These are phyloP conservation scores for Diaporthe destruens DNA, from an alignment of 2,329 filamentous ascomycete species.

Conservation along the genomic window DNA sequence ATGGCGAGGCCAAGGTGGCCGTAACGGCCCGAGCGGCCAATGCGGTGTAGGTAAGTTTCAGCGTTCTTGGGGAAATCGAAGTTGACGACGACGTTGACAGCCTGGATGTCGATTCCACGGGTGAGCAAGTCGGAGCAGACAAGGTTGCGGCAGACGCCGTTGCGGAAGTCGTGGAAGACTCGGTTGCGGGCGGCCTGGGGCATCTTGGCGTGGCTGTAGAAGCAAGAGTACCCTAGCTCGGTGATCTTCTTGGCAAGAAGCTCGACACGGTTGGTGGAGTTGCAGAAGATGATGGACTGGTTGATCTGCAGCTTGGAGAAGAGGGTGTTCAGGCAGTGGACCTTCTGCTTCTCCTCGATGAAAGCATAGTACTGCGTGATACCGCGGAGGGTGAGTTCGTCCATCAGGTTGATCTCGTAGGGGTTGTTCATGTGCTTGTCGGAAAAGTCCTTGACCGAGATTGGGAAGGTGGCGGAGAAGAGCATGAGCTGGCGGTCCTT, in stretches of 20 bases:
- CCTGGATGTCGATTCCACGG: slow-evolving; percentile 99
- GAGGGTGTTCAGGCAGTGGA: slow-evolving; percentile 97
- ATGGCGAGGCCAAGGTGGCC: slow-evolving; percentile 97
- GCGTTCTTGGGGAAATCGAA: slow-evolving; percentile 99
- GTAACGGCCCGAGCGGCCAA: slow-evolving; percentile 96
- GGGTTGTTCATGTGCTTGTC: slow-evolving; percentile 98
- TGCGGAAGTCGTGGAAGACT: slow-evolving; percentile 99
- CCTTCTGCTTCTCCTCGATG: slow-evolving; percentile 99
- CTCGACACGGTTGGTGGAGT: slow-evolving; percentile 98
- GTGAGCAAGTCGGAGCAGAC: slow-evolving; percentile 98
- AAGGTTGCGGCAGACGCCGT: slow-evolving; percentile 96
- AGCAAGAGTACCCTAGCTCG: slow-evolving; percentile 98
- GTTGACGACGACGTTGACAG: slow-evolving; percentile 99
- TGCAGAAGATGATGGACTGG: slow-evolving; percentile 99
- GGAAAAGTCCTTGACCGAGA: slow-evolving; percentile 97
- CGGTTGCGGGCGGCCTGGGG: slow-evolving; percentile 96
- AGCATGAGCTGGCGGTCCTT: slow-evolving; percentile 99
- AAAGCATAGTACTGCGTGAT: slow-evolving; percentile 99
- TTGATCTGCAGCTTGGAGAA: slow-evolving; percentile 99
- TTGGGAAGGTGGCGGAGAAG: slow-evolving; percentile 96
- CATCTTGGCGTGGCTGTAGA: slow-evolving; percentile 99
- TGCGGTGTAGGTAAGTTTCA: slow-evolving; percentile 97
- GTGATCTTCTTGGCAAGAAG: slow-evolving; percentile 99
- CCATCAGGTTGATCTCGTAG: slow-evolving; percentile 99
- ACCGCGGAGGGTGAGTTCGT: slow-evolving; percentile 95